Evolutionary conservation across 2,329 filamentous ascomycete genomes (phyloP).

Genomic region (Pseudocercospora macadamiae): DNA sequence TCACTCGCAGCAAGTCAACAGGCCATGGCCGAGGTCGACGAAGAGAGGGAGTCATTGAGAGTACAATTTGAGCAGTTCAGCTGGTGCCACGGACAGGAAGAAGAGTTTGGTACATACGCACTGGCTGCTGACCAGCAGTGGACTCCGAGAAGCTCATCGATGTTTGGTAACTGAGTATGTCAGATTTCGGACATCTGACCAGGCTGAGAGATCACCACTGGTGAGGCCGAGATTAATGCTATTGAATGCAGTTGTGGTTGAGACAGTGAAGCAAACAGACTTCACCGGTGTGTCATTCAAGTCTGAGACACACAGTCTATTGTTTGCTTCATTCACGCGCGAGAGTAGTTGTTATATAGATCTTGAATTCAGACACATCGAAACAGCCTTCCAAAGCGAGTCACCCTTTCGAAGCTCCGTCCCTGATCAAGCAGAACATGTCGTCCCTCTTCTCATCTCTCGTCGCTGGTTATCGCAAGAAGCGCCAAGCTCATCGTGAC

Average conservation of each 20-base stretch:
- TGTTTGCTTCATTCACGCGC: background rate
- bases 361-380: background rate
- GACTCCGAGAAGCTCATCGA: background rate
- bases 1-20: background rate
- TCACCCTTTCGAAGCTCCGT: background rate
- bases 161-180: background rate
- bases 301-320: background rate
- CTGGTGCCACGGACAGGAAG: constrained; percentile 1
- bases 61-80: background rate
- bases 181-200: no score
- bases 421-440: background rate
- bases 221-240: background rate
- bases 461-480: background rate
- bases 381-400: background rate
- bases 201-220: no score
- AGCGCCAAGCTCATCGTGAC: background rate
- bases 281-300: no score
- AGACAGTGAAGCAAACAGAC: background rate
- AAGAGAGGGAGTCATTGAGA: background rate
- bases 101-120: background rate
- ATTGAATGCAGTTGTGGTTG: background rate
- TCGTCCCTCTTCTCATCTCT: background rate
- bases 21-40: background rate
- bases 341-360: background rate
- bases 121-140: background rate